Base-by-base conservation (phyloP, 306 rosid genomes). In the Lathyrus tuberosus region DNA sequence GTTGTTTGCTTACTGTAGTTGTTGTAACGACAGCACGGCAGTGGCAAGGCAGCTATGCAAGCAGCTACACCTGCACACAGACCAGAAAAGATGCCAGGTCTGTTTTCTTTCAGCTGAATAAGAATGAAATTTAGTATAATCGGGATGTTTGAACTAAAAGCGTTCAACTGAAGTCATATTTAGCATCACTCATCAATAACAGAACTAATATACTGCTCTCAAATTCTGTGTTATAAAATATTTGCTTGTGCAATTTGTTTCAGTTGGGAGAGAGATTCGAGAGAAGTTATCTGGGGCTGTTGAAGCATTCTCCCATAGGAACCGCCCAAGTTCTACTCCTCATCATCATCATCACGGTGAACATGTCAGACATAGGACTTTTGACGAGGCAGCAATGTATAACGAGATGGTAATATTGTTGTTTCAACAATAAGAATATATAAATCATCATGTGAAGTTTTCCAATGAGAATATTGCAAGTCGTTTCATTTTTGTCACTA, bases 201-300 rank as follows among this genome's bases (percentile, higher is more conserved):
- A 42, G 65, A 78, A 59, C 42, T 81, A 52, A 62, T 28, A 17
- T 38, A 52, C 78, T 72, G 8, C 72, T 70, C 77, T 49, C 48
- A 13, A 71, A 8, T 65, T 35, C 53, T 67, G 31, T 69, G 12
- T 41, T 62, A 26, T 70, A 65, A 73, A 47, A 74, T 76, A 44
- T 62, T 63, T 76, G 72, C 65, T 74, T 42, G 48, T 74, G 73
- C 75, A 53, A 61, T 59, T 64, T 78, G 53, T 78, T 87, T 72
- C 79, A 95, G 99, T 75, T 72, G 97, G 95, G 60, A 95, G 84
- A 78, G 97, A 91, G 76, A 80, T 86, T 69, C 88, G 96, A 74
- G 99, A 91, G 67, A 84, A 89, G 81, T 86, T 84, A 64, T 82
- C 97, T 5, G 99, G 97, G 75, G 92, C 92, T 24, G 92, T 86